These are phyloP conservation scores for Hysterium pulicare DNA, from an alignment of 2,329 filamentous ascomycete species.

Conservation along the genomic window DNA sequence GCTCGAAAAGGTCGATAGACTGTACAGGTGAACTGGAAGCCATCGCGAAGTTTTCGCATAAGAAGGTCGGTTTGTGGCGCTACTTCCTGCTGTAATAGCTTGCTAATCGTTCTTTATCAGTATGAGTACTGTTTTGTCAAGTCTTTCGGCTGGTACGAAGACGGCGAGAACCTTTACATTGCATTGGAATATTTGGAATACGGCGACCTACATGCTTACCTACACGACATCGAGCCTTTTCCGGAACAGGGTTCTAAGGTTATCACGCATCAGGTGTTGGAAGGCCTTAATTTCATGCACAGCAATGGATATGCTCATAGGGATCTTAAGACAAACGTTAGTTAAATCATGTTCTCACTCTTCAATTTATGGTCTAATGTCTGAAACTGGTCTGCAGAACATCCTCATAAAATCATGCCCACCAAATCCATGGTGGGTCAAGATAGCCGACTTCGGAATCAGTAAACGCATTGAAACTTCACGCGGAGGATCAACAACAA, in stretches of 20 bases:
- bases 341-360: too few relatives aligned
- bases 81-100: constrained; percentile 1
- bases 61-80: neutral
- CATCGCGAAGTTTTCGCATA: constrained; percentile 1
- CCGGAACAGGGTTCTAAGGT: constrained; percentile 24
- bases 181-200: constrained; percentile 39
- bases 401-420: constrained; percentile 5
- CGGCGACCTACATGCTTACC: constrained; percentile 34
- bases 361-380: neutral
- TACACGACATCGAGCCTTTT: constrained; percentile 10
- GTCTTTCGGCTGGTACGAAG: constrained; percentile 39
- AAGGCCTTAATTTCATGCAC: constrained; percentile 37
- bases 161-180: constrained; percentile 26
- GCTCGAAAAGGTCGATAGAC: neutral
- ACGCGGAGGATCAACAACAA: neutral
- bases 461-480: constrained; percentile 6
- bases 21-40: neutral
- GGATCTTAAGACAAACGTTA: constrained; percentile 37
- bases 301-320: constrained; percentile 33
- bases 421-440: constrained; percentile 9
- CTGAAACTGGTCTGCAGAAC: constrained; percentile 1
- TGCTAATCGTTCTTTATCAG: constrained; percentile 3
- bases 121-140: constrained; percentile 23
- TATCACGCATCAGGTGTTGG: constrained; percentile 30
- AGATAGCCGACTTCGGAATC: constrained; percentile 14